Percentiles rank a stretch among this genome's conserved stretches.
These are phyloP conservation scores for Bertia moriformis DNA, from an alignment of 2,329 filamentous ascomycete species.

Conservation along the genomic window DNA sequence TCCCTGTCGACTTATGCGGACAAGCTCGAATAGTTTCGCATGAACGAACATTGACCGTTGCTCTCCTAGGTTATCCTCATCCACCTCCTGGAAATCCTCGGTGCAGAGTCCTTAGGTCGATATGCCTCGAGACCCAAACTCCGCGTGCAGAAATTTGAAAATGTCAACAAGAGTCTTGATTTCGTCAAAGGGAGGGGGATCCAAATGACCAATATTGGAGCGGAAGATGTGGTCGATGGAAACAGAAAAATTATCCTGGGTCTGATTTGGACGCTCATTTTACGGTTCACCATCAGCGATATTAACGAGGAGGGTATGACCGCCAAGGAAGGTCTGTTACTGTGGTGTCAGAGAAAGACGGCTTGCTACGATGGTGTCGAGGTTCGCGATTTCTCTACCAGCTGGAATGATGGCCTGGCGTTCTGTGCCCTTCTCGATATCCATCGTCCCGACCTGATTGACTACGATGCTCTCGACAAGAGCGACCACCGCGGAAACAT, in stretches of 20 bases:
- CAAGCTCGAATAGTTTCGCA: slow-evolving; percentile 2
- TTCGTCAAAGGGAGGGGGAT: slow-evolving; percentile 85
- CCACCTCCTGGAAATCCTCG: slow-evolving; percentile 91
- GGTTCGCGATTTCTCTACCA: slow-evolving; percentile 82
- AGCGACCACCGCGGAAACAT: slow-evolving; percentile 89
- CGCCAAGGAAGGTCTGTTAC: slow-evolving; percentile 81
- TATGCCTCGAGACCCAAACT: slow-evolving; percentile 95
- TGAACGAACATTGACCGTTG: slow-evolving; percentile 1
- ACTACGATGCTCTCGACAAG: slow-evolving; percentile 91
- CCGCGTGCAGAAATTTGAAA: slow-evolving; percentile 92
- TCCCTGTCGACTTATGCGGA: slow-evolving; percentile 1
- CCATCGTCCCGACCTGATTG: slow-evolving; percentile 89
- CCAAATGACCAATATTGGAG: slow-evolving; percentile 96
- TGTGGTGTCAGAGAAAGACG: slow-evolving; percentile 98
- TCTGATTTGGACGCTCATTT: slow-evolving; percentile 94
- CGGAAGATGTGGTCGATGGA: slow-evolving; percentile 94
- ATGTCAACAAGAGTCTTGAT: slow-evolving; percentile 88
- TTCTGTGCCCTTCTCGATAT: slow-evolving; percentile 96
- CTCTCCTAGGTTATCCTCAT: slow-evolving; percentile 68
- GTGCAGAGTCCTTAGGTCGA: slow-evolving; percentile 82
- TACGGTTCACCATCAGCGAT: slow-evolving; percentile 94
- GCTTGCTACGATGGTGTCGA: slow-evolving; percentile 97
- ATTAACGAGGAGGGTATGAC: slow-evolving; percentile 98
- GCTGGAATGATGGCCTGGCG: slow-evolving; percentile 94
- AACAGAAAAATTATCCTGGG: slow-evolving; percentile 96